Base-by-base conservation (phyloP, 1,284 basidiomycete species). In the Mycena citricolor region DNA sequence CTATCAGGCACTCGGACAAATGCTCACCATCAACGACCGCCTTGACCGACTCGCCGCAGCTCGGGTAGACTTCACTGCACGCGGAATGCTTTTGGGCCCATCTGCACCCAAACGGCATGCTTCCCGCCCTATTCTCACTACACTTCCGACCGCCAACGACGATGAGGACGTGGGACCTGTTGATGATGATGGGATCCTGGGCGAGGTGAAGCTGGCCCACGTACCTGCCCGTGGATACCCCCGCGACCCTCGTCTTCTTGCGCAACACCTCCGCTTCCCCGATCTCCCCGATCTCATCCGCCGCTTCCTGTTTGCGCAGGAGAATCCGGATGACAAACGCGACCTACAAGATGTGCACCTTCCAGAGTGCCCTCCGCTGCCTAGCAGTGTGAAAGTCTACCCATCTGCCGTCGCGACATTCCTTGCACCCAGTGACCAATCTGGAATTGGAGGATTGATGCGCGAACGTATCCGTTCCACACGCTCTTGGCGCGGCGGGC, bases 21-120 rank as follows among this genome's bases (percentile, higher is more conserved):
- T 46, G 44, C 26, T 46, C 8, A 28, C 37, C 21, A 46, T 41
- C 39, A 46, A 40, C 17, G 28, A 47, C 8, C 40, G 45, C 0
- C 33, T 42, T 16, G 45, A 47, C 23, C 42, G 42, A 5, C 40
- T 47, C 3, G 39, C 45, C 1, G 39, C 45, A 5, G 12, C 19
- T 14, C 38, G 42, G 11, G 42, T 26, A 1, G 47, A 39, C 28
- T 44, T 44, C 36, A 20, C 17, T 4, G 35, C 35, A 8, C 42
- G 38, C 17, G 42, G 47, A 3, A 49, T 49, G 47, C 8, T 46
- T 29, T 6, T 2, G n/a, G 43, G 30, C 6, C 12, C 33, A 7
- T 24, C 33, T 20, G 11, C 5, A n/a, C 5, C 23, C 28, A 24
- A 16, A 10, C 31, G 20, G 25, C 14, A 19, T n/a, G n/a, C 4